Conservation (phyloP, 129 eudicot species). For the Centella asiatica region DNA sequence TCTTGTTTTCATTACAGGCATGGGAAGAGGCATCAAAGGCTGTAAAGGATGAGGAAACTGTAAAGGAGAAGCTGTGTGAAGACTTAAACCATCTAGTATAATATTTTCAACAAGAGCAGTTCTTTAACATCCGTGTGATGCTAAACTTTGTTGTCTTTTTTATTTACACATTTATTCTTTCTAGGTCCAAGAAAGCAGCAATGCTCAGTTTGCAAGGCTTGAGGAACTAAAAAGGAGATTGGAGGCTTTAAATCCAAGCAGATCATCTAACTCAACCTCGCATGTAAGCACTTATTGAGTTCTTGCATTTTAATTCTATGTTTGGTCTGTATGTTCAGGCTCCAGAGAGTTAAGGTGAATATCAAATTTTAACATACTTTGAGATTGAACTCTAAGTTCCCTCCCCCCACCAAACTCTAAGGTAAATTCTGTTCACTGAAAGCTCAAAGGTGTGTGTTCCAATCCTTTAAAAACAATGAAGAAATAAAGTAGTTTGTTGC, state of each 20-base stretch:
- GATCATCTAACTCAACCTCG: slow-evolving; percentile 36
- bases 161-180: slow-evolving; percentile 7
- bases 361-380: too few species aligned
- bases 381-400: too few species aligned
- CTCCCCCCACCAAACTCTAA: too few species aligned
- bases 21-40: slow-evolving; percentile 80
- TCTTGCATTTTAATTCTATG: slow-evolving; percentile 11
- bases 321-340: too few species aligned
- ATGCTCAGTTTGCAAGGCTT: slow-evolving; percentile 66
- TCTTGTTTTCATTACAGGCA: slow-evolving; percentile 36
- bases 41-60: slow-evolving; percentile 85
- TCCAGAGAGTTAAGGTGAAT: too few species aligned
- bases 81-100: slow-evolving; percentile 76
- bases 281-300: slow-evolving; percentile 31
- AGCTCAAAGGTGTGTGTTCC: too few species aligned
- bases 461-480: too few species aligned
- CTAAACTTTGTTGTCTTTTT: background rate
- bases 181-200: slow-evolving; percentile 90
- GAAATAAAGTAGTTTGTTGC: too few species aligned
- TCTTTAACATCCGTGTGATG: background rate
- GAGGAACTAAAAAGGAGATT: slow-evolving; percentile 92
- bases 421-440: too few species aligned
- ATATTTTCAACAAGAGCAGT: background rate
- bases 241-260: slow-evolving; percentile 84
- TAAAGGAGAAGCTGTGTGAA: slow-evolving; percentile 82